A percentile compares a stretch with the other conserved stretches of the same genome.
Conservation (phyloP, 2,329 filamentous ascomycete species). For the Fonsecaea multimorphosa region DNA sequence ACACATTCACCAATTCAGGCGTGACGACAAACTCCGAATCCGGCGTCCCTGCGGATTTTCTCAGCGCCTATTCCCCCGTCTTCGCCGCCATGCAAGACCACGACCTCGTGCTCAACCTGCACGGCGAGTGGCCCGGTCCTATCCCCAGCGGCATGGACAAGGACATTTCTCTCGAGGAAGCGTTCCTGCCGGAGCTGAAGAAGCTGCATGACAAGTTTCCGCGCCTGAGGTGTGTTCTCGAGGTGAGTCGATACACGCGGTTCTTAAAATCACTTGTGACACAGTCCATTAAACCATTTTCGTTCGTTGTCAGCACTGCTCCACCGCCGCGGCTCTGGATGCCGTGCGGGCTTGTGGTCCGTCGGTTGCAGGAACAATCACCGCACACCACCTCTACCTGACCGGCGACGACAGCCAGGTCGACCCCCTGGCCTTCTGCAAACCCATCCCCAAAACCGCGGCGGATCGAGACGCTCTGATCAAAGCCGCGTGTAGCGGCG, state of each 20-base stretch:
- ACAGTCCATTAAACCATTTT: background rate
- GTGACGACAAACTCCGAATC: conserved; percentile 65
- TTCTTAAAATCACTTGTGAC: too few relatives aligned
- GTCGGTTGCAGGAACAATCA: conserved; percentile 77
- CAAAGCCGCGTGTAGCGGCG: conserved; percentile 61
- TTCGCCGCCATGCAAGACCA: conserved; percentile 90
- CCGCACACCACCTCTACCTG: conserved; percentile 83
- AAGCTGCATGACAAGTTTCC: conserved; percentile 78
- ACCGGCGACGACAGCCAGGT: conserved; percentile 76
- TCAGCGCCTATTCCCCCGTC: conserved; percentile 58
- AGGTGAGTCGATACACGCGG: conserved; percentile 46
- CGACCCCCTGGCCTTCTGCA: conserved; percentile 80
- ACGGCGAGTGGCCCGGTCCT: conserved; percentile 74
- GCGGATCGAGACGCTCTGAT: conserved; percentile 75
- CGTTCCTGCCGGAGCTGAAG: conserved; percentile 80
- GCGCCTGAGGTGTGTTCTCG: conserved; percentile 62
- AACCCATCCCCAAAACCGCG: conserved; percentile 74
- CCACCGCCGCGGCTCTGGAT: conserved; percentile 78
- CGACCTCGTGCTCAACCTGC: conserved; percentile 86
- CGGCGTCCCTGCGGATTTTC: conserved; percentile 52
- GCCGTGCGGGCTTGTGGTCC: conserved; percentile 78
- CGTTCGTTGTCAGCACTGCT: conserved; percentile 71
- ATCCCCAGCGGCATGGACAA: conserved; percentile 21
- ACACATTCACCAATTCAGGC: conserved; percentile 48
- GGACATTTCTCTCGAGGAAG: conserved; percentile 67